Base-by-base conservation (phyloP, 129 eudicot genomes). In the Sambucus nigra region DNA sequence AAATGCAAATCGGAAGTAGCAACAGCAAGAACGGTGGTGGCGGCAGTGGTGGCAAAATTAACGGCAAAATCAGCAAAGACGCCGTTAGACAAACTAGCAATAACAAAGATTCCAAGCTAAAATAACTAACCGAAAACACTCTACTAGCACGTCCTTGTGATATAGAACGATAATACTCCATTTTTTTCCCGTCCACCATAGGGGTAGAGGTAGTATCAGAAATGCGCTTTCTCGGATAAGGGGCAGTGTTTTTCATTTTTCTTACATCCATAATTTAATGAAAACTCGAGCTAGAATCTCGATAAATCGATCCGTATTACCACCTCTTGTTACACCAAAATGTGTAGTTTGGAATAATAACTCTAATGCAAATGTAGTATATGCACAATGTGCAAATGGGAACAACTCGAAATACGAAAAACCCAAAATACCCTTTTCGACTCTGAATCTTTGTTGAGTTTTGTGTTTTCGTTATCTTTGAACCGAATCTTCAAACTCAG, bases 181-280 rank as follows among this genome's bases (percentile, higher is more conserved):
- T 42, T 16, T 15, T 42, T 20, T 4, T 42, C 16, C 48, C 47
- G 18, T 25, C 51, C 2, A 57, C 63, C 14, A 41, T 15, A 7
- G 8, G 6, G n/a, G 16, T 25, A 14, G 15, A 23, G 6, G 10
- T 39, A 22, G 24, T 45, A 18, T 6, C 3, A 35, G 35, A 29
- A 3, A 3, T 9, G 17, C 11, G 7, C 19, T 39, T 7, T 15
- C 33, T 25, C 6, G 57, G 39, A 51, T 40, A 58, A 0, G 10
- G 3, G 25, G 27, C 11, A 16, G 17, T 59, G 52, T 46, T 45
- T n/a, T 44, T 31, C 64, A 59, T 11, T 45, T 18, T 44, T 19
- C 42, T 45, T 14, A 27, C 14, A 25, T 59, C 25, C 54, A 45
- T 59, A 24, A 17, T 18, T 20, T 20, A 35, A 35, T 35, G 42